Percentiles rank a stretch among this genome's conserved stretches.
Conservation (phyloP, 306 rosid genomes). For the Prunus kanzakura region DNA sequence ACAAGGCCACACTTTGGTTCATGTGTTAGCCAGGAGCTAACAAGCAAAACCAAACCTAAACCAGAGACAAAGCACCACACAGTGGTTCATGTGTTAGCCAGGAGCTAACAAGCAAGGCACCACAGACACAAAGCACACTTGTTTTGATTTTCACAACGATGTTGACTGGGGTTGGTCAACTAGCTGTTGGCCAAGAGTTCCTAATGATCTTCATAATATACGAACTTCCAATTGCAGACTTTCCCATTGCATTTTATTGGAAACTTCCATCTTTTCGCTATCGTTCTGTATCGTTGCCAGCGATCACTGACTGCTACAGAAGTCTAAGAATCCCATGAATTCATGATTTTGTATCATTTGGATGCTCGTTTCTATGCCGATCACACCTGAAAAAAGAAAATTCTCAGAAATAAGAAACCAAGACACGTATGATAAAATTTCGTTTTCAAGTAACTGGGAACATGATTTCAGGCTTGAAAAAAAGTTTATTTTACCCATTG, state of each 20-base stretch:
- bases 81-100: slow-evolving; percentile 17
- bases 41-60: not conserved
- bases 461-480: not conserved
- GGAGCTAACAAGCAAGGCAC: slow-evolving; percentile 30
- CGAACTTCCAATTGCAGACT: not conserved
- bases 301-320: slow-evolving; percentile 56
- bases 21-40: slow-evolving; percentile 15
- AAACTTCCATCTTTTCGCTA: not conserved
- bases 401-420: not conserved
- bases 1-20: slow-evolving; percentile 2
- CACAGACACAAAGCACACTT: not conserved
- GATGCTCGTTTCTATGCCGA: slow-evolving; percentile 57
- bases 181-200: slow-evolving; percentile 52
- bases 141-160: slow-evolving; percentile 13
- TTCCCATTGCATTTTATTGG: not conserved
- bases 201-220: not conserved
- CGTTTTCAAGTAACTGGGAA: not conserved
- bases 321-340: slow-evolving; percentile 80
- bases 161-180: slow-evolving; percentile 50
- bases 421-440: not conserved
- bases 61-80: not conserved
- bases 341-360: slow-evolving; percentile 69
- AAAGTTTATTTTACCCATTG: slow-evolving; percentile 60
- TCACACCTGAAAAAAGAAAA: slow-evolving; percentile 45
- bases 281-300: not conserved